Base-by-base conservation (phyloP, 352 stramenopile genomes). In the Globisporangium cederbergense region DNA sequence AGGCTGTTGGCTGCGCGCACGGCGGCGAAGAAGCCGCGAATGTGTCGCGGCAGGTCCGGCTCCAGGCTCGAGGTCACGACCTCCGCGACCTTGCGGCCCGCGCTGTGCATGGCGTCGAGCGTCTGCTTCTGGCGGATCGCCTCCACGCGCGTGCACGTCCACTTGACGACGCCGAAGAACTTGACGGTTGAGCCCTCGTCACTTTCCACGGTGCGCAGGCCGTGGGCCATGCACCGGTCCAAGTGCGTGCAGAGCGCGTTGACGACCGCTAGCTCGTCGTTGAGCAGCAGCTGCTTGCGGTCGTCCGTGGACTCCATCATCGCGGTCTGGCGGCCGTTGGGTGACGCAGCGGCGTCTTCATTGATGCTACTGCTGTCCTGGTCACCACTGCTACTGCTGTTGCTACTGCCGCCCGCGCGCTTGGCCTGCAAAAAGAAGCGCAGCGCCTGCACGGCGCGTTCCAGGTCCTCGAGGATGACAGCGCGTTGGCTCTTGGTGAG, bases 121-220 rank as follows among this genome's bases (percentile, higher is more conserved):
- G 85, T 73, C 58, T 90, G 85, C 57, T 80, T 79, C 70, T 87
- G 76, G 22, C 82, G 78, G 49, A 93, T 81, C 14, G 83, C 79
- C 64, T 89, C 83, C 43, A 95, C 76, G 42, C 86, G 73, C 32
- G 86, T 90, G 71, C 83, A 95, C 13, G 83, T 92, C 86, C 86
- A 95, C 72, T 95, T 95, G 64, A 90, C 79, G 4, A 92, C 75
- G 18, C 86, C 86, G 52, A 93, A 95, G 72, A 93, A 95, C 60
- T 95, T 90, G 71, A 95, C 86, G 2, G 81, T 91, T 38, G 81
- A 75, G n/a, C 49, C 42, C 51, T 78, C 66, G 53, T 81, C 74
- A 25, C 54, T 72, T 49, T 93, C 82, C 22, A 93, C 65, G n/a
- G 74, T 64, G 5, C 82, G 83, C 38, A 95, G 72, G 0, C 86